Evolutionary conservation across 2,329 filamentous ascomycete species (phyloP).

Genomic region (Biscogniauxia mediterranea): DNA sequence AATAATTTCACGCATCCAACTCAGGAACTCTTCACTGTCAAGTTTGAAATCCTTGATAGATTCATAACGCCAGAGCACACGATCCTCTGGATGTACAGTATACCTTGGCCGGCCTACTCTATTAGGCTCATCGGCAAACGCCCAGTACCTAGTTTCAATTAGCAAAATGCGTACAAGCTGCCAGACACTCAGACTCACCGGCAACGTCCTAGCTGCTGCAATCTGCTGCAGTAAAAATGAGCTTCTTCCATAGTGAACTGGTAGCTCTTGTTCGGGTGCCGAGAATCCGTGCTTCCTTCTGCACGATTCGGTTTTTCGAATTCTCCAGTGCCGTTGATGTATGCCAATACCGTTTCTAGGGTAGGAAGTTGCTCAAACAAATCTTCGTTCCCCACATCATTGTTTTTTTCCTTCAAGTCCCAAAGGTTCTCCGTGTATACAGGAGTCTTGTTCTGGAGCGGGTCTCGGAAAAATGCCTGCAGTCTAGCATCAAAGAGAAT

Average conservation of each 20-base stretch:
- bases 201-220: conserved; percentile 23
- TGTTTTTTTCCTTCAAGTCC: neutral
- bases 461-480: conserved; percentile 25
- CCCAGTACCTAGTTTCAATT: conserved; percentile 17
- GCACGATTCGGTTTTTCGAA: conserved; percentile 6
- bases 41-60: neutral
- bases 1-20: too few relatives aligned
- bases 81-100: conserved; percentile 29
- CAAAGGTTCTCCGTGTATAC: conserved; percentile 4
- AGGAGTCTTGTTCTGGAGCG: conserved; percentile 8
- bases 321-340: conserved; percentile 29
- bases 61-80: conserved; percentile 29
- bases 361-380: conserved; percentile 12
- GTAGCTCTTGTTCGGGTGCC: conserved; percentile 28
- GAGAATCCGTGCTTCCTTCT: conserved; percentile 6
- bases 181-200: conserved; percentile 22
- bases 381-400: neutral
- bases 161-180: conserved; percentile 1
- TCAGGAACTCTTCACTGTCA: neutral
- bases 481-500: conserved; percentile 31
- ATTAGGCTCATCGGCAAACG: conserved; percentile 1
- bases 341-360: conserved; percentile 16
- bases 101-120: conserved; percentile 21
- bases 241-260: conserved; percentile 30
- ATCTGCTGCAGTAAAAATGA: conserved; percentile 10